These are phyloP conservation scores for Cymodocea nodosa DNA, from an alignment of 116 monocot species.

Conservation along the genomic window DNA sequence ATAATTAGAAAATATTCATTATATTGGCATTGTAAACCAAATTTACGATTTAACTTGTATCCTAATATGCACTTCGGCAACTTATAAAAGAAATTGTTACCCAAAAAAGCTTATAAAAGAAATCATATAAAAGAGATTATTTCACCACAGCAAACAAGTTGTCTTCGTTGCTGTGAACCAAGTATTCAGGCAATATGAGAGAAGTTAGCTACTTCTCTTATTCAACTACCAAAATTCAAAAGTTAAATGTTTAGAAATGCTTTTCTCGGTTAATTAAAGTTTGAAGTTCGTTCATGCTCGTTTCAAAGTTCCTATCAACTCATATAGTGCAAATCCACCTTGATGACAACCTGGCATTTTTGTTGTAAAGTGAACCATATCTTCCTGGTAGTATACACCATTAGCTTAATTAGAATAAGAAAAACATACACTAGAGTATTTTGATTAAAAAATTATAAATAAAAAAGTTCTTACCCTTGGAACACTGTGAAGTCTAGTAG, in stretches of 20 bases:
- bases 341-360: constrained; percentile 87
- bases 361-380: constrained; percentile 32
- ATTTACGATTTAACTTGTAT: no score
- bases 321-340: constrained; percentile 77
- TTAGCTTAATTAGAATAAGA: neutral
- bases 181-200: no score
- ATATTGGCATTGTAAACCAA: no score
- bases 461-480: constrained; percentile 29
- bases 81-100: no score
- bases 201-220: no score
- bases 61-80: no score
- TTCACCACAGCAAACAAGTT: no score
- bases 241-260: neutral
- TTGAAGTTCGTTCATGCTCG: neutral
- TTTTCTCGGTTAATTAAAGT: neutral
- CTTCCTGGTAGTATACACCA: constrained; percentile 31
- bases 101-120: no score
- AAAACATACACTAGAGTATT: neutral
- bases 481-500: constrained; percentile 55
- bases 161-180: no score
- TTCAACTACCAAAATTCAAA: neutral
- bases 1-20: neutral
- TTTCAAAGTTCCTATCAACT: constrained; percentile 19
- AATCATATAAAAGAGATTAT: no score
- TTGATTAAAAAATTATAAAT: neutral